These are phyloP conservation scores for Dictyostelium capitatum DNA, from an alignment of 78 protist species.

Conservation along the genomic window DNA sequence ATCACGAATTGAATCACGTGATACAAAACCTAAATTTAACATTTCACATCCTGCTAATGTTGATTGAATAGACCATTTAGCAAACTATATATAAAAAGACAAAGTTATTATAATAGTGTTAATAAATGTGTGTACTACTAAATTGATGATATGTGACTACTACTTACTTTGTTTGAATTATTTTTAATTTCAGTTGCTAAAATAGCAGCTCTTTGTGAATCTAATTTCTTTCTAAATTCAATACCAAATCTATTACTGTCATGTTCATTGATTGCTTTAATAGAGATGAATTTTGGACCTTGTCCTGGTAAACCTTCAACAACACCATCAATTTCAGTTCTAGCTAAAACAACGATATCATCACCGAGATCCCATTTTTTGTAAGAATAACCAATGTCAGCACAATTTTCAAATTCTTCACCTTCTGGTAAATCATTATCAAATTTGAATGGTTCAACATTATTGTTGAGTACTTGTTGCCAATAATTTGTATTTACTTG, in stretches of 20 bases:
- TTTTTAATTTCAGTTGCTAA: slow-evolving; percentile 92
- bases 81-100: slow-evolving; percentile 23
- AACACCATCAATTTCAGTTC: slow-evolving; percentile 74
- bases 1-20: slow-evolving; percentile 47
- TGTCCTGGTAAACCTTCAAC: slow-evolving; percentile 20
- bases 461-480: slow-evolving; percentile 69
- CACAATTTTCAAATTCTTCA: slow-evolving; percentile 76
- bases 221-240: slow-evolving; percentile 84
- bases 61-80: slow-evolving; percentile 84
- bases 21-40: slow-evolving; percentile 85
- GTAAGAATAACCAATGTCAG: slow-evolving; percentile 87
- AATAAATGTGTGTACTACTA: no score
- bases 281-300: slow-evolving; percentile 32
- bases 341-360: slow-evolving; percentile 64
- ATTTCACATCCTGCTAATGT: slow-evolving; percentile 68
- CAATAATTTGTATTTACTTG: slow-evolving; percentile 78
- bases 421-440: slow-evolving; percentile 80
- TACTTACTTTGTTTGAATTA: slow-evolving; percentile 78
- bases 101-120: background rate
- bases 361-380: slow-evolving; percentile 89
- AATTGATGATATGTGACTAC: no score
- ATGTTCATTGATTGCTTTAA: slow-evolving; percentile 77
- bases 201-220: slow-evolving; percentile 89
- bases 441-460: slow-evolving; percentile 17
- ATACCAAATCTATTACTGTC: slow-evolving; percentile 55